Percentiles rank a stretch among this genome's conserved stretches.
Evolutionary conservation across 2,329 filamentous ascomycete species (phyloP).

Genomic region (Colletotrichum sojae): DNA sequence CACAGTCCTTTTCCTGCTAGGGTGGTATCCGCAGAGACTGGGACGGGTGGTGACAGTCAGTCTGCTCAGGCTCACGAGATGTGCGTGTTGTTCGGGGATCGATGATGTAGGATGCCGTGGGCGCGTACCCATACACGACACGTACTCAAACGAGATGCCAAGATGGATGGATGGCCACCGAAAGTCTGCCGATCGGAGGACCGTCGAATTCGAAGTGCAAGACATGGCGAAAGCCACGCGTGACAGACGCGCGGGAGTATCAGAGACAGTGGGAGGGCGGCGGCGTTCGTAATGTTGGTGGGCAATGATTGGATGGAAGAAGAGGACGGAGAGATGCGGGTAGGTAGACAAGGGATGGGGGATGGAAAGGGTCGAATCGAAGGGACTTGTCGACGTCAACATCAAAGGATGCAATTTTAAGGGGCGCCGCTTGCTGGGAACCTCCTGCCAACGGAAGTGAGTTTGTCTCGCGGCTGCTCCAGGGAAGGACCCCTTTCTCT

Average conservation of each 20-base stretch:
- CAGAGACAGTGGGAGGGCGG: neutral
- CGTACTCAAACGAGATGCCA: conserved; percentile 10
- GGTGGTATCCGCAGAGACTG: neutral
- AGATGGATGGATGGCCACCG: conserved; percentile 6
- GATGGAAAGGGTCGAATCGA: neutral
- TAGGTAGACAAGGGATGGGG: neutral
- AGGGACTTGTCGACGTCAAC: too few species aligned
- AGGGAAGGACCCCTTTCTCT: conserved; percentile 24
- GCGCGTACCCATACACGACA: neutral
- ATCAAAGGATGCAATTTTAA: conserved; percentile 27
- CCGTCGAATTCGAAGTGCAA: neutral
- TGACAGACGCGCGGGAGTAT: conserved; percentile 28
- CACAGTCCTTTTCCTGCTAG: neutral
- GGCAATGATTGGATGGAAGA: conserved; percentile 16
- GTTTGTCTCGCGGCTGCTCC: conserved; percentile 20
- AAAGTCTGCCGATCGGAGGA: conserved; percentile 5
- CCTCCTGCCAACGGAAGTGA: neutral
- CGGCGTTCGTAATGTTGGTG: neutral
- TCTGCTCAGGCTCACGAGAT: neutral
- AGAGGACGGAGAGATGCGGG: conserved; percentile 4
- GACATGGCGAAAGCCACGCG: conserved; percentile 15
- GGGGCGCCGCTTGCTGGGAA: conserved; percentile 12
- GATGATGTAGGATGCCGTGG: conserved; percentile 20
- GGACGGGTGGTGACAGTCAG: neutral
- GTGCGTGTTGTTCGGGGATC: neutral